These are phyloP conservation scores for Apiospora malaysiana DNA, from an alignment of 2,329 filamentous ascomycete species.

Conservation along the genomic window DNA sequence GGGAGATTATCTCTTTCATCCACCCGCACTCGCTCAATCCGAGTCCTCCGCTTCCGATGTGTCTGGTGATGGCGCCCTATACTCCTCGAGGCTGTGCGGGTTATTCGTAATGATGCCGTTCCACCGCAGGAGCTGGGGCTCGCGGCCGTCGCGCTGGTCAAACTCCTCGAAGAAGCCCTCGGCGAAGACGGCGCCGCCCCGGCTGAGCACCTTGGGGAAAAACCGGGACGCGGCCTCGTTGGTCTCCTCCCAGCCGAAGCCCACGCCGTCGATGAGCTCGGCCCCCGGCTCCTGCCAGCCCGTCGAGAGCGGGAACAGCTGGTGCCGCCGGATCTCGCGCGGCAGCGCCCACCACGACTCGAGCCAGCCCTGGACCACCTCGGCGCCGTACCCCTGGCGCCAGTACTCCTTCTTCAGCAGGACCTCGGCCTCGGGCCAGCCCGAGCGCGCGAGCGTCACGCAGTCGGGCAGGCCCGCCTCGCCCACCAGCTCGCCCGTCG, in stretches of 20 bases:
- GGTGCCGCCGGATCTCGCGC: slow-evolving; percentile 22
- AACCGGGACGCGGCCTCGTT: background rate
- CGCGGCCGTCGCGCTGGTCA: slow-evolving; percentile 13
- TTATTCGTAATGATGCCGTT: background rate
- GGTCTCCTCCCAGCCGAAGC: slow-evolving; percentile 15
- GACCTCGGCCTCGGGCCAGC: slow-evolving; percentile 26
- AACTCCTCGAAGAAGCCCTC: slow-evolving; percentile 9
- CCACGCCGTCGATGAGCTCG: slow-evolving; percentile 13
- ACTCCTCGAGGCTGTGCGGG: background rate
- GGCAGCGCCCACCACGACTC: slow-evolving; percentile 26
- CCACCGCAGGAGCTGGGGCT: background rate
- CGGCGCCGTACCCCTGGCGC: slow-evolving; percentile 28
- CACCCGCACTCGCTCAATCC: background rate
- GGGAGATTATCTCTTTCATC: background rate
- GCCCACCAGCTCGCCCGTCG: slow-evolving; percentile 37
- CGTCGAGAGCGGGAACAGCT: slow-evolving; percentile 15
- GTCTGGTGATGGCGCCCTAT: background rate
- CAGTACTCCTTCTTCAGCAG: slow-evolving; percentile 22
- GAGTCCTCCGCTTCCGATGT: background rate
- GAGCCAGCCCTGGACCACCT: slow-evolving; percentile 21
- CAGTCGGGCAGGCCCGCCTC: slow-evolving; percentile 34
- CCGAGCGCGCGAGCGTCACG: slow-evolving; percentile 20
- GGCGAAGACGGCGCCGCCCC: background rate
- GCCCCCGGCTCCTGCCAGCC: slow-evolving; percentile 10
- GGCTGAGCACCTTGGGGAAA: background rate